Conservation (phyloP, 2,329 filamentous ascomycete species). For the Calonectria honghensis region DNA sequence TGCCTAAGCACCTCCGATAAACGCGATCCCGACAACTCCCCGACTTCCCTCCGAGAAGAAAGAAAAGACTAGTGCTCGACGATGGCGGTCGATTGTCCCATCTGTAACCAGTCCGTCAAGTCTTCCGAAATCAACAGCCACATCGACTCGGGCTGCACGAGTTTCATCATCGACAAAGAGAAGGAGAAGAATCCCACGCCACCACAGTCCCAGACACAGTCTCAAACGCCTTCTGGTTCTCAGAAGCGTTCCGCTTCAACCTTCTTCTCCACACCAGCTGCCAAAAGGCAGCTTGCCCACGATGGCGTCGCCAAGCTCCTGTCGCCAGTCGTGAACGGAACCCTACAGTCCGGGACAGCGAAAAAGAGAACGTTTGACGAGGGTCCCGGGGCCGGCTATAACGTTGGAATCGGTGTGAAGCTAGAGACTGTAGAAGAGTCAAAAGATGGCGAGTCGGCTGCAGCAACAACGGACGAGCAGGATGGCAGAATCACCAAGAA, state of each 20-base stretch:
- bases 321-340: slow-evolving; percentile 60
- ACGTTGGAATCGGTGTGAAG: slow-evolving; percentile 14
- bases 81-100: slow-evolving; percentile 83
- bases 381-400: slow-evolving; percentile 65
- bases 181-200: slow-evolving; percentile 58
- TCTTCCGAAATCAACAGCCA: slow-evolving; percentile 89
- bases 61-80: slow-evolving; percentile 12
- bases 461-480: slow-evolving; percentile 45
- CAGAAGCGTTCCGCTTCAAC: slow-evolving; percentile 74
- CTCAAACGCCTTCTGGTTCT: slow-evolving; percentile 60
- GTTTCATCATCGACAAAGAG: slow-evolving; percentile 76
- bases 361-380: slow-evolving; percentile 74
- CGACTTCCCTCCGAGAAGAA: not conserved
- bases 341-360: slow-evolving; percentile 58
- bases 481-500: slow-evolving; percentile 75
- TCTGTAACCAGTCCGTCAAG: slow-evolving; percentile 84
- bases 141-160: slow-evolving; percentile 88
- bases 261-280: slow-evolving; percentile 78
- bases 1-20: not conserved
- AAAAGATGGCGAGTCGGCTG: slow-evolving; percentile 36
- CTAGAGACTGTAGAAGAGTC: slow-evolving; percentile 27
- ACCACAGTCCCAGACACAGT: slow-evolving; percentile 58
- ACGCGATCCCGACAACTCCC: not conserved
- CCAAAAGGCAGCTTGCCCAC: slow-evolving; percentile 70
- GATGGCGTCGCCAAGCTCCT: slow-evolving; percentile 57